Conservation (phyloP, 768 basidiomycete genomes). For the Coprinellus aureogranulatus region DNA sequence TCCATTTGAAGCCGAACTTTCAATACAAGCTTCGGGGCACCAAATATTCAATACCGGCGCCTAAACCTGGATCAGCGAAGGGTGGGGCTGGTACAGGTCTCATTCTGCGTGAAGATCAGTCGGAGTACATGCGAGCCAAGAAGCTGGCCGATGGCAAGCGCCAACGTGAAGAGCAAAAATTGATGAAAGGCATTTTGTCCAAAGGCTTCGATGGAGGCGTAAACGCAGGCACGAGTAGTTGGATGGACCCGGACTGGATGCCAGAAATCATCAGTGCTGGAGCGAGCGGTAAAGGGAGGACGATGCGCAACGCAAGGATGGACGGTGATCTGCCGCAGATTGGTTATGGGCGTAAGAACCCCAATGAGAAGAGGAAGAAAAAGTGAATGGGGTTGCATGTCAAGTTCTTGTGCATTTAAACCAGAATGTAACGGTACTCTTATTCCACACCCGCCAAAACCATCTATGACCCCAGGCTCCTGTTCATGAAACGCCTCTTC, state of each 20-base stretch:
- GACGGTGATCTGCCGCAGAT: conserved; percentile 77
- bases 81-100: conserved; percentile 77
- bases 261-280: conserved; percentile 74
- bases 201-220: conserved; percentile 46
- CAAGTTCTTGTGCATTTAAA: conserved; percentile 38
- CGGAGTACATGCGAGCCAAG: conserved; percentile 81
- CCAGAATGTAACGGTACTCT: conserved; percentile 14
- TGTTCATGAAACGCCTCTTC: conserved; percentile 95
- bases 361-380: conserved; percentile 64
- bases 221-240: conserved; percentile 62
- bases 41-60: conserved; percentile 87
- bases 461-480: conserved; percentile 66
- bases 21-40: conserved; percentile 91
- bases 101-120: conserved; percentile 90
- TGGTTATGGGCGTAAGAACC: conserved; percentile 86
- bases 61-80: conserved; percentile 87
- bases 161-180: conserved; percentile 73
- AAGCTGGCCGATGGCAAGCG: conserved; percentile 70
- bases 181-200: conserved; percentile 62
- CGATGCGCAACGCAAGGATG: conserved; percentile 45
- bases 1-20: conserved; percentile 95
- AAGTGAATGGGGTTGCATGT: conserved; percentile 34
- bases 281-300: conserved; percentile 69
- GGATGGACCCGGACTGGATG: conserved; percentile 96
- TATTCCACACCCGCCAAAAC: background rate